These are phyloP conservation scores for Dittrichia graveolens DNA, from an alignment of 129 eudicot genomes.

Conservation along the genomic window DNA sequence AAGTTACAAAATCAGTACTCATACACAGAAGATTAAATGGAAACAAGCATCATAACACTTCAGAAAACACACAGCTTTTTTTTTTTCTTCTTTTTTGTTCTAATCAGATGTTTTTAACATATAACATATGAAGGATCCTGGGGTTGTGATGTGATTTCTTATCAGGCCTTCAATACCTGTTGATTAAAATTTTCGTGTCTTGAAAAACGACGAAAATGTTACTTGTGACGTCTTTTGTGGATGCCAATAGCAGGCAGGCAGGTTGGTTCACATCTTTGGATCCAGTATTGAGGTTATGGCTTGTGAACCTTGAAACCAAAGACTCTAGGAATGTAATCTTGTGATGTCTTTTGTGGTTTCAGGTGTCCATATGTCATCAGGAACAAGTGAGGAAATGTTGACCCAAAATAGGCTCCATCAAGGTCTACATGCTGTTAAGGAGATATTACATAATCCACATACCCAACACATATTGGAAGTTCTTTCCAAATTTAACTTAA, in stretches of 20 bases:
- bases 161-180: constrained; percentile 24
- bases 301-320: constrained; percentile 75
- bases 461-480: not conserved
- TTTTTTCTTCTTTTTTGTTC: constrained; percentile 22
- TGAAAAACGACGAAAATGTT: constrained; percentile 28
- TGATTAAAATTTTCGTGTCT: constrained; percentile 25
- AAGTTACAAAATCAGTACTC: constrained; percentile 37
- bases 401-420: constrained; percentile 68
- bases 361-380: constrained; percentile 61
- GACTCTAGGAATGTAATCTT: constrained; percentile 52
- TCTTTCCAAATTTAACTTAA: not conserved
- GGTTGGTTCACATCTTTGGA: constrained; percentile 13
- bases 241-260: constrained; percentile 15
- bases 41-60: constrained; percentile 28
- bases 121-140: constrained; percentile 35
- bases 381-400: constrained; percentile 64
- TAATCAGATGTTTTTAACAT: constrained; percentile 35
- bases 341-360: constrained; percentile 58
- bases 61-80: constrained; percentile 20
- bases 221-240: constrained; percentile 20
- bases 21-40: not conserved
- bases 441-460: constrained; percentile 17
- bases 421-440: constrained; percentile 48
- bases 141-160: constrained; percentile 30
- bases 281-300: constrained; percentile 39